Evolutionary conservation across 75 land plant genomes (phyloP), one percentile per base, ranked within the genome.

Genomic region (Cryptomeria japonica): DNA sequence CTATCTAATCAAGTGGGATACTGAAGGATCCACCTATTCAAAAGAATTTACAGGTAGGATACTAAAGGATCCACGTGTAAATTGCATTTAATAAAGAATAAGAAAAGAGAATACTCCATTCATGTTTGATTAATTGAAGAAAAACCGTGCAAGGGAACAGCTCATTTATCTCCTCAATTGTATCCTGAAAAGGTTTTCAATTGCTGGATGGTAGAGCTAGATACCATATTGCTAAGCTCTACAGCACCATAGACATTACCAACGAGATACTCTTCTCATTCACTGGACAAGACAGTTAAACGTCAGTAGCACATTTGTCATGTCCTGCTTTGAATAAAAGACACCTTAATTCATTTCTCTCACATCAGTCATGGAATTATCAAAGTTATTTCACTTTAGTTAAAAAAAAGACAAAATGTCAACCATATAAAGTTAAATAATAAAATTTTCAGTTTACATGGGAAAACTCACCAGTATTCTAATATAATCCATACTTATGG

Each of bases 401-500:
- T 46, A 82, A 46, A 82, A 44, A n/a, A n/a, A 82, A 28, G 34
- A 82, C 32, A 4, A 82, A 46, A 82, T 82, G 22, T 82, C 28
- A 46, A 42, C 47, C 49, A 82, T 3, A 46, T 44, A 75, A 34
- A 3, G 37, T 12, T n/a, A 25, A 80, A 28, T 22, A n/a, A n/a
- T n/a, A n/a, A n/a, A n/a, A n/a, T 82, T 44, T n/a, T 44, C 32
- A 46, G 34, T 32, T 75, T 75, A 75, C 77, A 34, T 75, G 51
- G n/a, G 49, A 44, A n/a, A 82, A 46, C 83, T 80, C 49, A 42
- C 49, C 3, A 25, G 31, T 46, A 28, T 82, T 42, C 32, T 82
- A 14, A 46, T 11, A 82, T 11, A 85, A 85, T 49, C 39, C 41
- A 38, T 34, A 82, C 68, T 93, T 83, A 95, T 37, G 97, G 97